Conservation (phyloP, 805 yeast genomes). For the Saccharomycopsis guyanensis region DNA sequence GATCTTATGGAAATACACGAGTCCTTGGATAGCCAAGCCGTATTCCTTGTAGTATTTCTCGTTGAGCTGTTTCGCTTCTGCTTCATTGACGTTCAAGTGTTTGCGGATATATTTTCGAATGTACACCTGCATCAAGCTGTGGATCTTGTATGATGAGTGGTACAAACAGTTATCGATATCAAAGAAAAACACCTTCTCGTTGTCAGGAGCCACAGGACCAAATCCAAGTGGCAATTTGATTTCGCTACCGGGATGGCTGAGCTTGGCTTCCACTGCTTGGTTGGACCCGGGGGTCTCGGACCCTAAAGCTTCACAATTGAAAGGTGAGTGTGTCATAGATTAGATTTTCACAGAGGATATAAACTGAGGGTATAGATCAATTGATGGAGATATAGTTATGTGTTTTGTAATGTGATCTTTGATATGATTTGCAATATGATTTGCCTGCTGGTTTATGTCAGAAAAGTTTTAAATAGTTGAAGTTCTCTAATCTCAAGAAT, state of each 20-base stretch:
- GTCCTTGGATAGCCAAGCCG: constrained; percentile 91
- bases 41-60: constrained; percentile 72
- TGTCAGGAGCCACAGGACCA: constrained; percentile 20
- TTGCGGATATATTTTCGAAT: constrained; percentile 76
- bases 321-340: neutral
- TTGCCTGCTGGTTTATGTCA: no score
- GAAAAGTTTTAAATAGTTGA: no score
- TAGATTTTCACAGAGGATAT: no score
- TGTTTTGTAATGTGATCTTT: no score
- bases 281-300: constrained; percentile 4
- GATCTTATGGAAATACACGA: constrained; percentile 54
- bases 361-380: neutral
- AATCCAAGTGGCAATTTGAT: constrained; percentile 9
- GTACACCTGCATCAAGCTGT: constrained; percentile 78
- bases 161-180: constrained; percentile 94
- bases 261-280: neutral
- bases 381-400: neutral
- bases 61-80: constrained; percentile 69
- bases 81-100: constrained; percentile 51
- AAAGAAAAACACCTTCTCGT: constrained; percentile 54
- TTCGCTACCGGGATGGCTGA: constrained; percentile 11
- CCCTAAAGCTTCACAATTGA: neutral
- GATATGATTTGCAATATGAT: no score
- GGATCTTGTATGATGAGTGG: constrained; percentile 64
- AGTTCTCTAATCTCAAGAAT: no score